Percentiles rank a stretch among this genome's conserved stretches.
These are phyloP conservation scores for Vaucheria bursata DNA, from an alignment of 352 stramenopile species.

Conservation along the genomic window DNA sequence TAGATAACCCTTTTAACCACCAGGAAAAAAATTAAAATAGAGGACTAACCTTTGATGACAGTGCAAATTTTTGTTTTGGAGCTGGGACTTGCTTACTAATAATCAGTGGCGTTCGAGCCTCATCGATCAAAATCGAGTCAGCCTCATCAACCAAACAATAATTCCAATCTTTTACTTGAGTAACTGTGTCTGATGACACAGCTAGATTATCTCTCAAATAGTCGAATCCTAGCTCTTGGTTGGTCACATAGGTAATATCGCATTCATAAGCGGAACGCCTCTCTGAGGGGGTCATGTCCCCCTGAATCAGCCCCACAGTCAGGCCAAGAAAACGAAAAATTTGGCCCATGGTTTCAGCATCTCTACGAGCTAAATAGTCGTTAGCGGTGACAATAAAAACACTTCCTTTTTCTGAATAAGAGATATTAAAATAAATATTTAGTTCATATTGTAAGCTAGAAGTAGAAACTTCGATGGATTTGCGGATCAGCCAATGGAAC, in stretches of 20 bases:
- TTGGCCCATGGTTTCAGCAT: constrained; percentile 71
- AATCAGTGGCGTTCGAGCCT: constrained; percentile 69
- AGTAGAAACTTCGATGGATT: too few species aligned
- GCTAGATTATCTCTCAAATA: constrained; percentile 69
- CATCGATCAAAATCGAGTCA: constrained; percentile 73
- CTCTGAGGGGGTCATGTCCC: constrained; percentile 56
- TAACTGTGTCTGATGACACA: constrained; percentile 47
- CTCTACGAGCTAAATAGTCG: constrained; percentile 68
- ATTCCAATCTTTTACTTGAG: constrained; percentile 57
- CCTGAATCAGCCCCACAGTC: constrained; percentile 68
- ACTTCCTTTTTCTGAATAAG: too few species aligned
- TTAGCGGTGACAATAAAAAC: constrained; percentile 72
- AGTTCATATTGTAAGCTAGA: too few species aligned
- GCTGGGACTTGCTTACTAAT: constrained; percentile 63
- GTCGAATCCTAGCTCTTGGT: constrained; percentile 71
- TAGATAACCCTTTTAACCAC: too few species aligned
- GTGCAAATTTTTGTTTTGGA: constrained; percentile 25
- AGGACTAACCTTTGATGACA: constrained; percentile 11
- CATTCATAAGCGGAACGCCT: constrained; percentile 58
- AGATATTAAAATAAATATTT: too few species aligned
- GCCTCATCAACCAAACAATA: constrained; percentile 72
- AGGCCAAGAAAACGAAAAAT: constrained; percentile 67
- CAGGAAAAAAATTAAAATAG: too few species aligned
- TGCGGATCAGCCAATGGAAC: too few species aligned
- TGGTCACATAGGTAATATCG: constrained; percentile 71